phyloP scores from a whole-genome alignment of 75 land plant genomes.

The Cupressus sempervirens region DNA sequence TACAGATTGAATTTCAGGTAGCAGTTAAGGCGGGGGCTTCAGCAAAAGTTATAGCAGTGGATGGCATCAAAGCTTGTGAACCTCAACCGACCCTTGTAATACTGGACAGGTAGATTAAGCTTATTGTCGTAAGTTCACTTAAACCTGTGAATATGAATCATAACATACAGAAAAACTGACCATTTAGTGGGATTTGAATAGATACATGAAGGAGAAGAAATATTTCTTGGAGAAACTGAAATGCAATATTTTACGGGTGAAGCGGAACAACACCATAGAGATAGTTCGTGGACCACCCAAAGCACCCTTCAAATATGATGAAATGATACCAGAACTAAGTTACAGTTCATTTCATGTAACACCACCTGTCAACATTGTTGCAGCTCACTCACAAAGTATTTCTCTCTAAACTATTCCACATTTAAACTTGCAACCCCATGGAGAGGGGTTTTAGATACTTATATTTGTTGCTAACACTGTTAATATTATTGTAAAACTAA shows the following conservation, averaged over 20 bases:
- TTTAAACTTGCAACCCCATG: background rate
- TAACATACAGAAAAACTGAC: background rate
- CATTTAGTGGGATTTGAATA: background rate
- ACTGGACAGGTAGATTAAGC: slow-evolving; percentile 28
- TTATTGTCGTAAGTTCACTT: background rate
- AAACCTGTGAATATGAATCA: background rate
- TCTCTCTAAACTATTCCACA: background rate
- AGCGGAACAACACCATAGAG: slow-evolving; percentile 23
- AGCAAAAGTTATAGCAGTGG: slow-evolving; percentile 16
- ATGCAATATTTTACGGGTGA: slow-evolving; percentile 37
- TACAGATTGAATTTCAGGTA: slow-evolving; percentile 19
- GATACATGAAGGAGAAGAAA: slow-evolving; percentile 40
- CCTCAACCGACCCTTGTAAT: slow-evolving; percentile 39
- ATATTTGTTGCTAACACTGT: background rate
- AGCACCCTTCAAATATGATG: slow-evolving; percentile 15
- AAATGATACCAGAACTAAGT: slow-evolving; percentile 26
- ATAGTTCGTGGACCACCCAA: slow-evolving; percentile 17
- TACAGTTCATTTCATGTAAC: background rate
- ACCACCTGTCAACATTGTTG: background rate
- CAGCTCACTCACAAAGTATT: background rate
- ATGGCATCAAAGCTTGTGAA: slow-evolving; percentile 10
- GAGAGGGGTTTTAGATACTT: background rate
- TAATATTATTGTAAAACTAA: background rate
- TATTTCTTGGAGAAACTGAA: slow-evolving; percentile 27
- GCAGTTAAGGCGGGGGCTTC: slow-evolving; percentile 20